Percentiles rank a stretch among this genome's conserved stretches.
phyloP scores from a whole-genome alignment of 306 rosid species.

The Ziziphus jujuba region DNA sequence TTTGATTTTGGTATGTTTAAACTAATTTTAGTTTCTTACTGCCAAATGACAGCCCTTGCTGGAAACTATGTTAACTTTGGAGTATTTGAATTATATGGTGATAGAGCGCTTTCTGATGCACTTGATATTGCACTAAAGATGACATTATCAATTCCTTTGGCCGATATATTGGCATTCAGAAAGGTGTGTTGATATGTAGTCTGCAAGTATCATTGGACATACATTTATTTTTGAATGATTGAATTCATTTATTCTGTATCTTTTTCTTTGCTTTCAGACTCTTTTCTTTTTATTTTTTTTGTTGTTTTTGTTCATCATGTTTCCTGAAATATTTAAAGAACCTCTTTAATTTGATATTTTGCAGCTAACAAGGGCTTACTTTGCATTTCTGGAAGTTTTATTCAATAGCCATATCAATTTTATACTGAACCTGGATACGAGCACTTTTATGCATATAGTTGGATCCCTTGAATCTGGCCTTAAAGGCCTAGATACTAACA shows the following conservation, averaged over 20 bases:
- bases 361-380: conserved; percentile 96
- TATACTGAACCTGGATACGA: conserved; percentile 75
- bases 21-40: conserved; percentile 25
- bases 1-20: background rate
- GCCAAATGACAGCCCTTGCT: conserved; percentile 71
- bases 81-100: conserved; percentile 95
- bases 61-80: conserved; percentile 99
- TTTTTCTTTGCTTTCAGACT: background rate
- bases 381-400: conserved; percentile 92
- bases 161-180: conserved; percentile 90
- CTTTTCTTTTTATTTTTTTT: background rate
- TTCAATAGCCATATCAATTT: conserved; percentile 81
- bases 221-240: no score
- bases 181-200: conserved; percentile 56
- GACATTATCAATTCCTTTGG: conserved; percentile 88
- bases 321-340: background rate
- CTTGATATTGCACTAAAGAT: conserved; percentile 88
- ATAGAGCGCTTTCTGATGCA: conserved; percentile 87
- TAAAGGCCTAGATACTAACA: conserved; percentile 88
- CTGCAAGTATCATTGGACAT: conserved; percentile 3
- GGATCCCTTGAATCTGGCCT: conserved; percentile 99
- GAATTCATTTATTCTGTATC: no score
- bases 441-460: conserved; percentile 85
- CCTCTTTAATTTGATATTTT: conserved; percentile 8
- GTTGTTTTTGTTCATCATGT: conserved; percentile 1